phyloP scores from a whole-genome alignment of 306 rosid species.

The Begonia peltatifolia region DNA sequence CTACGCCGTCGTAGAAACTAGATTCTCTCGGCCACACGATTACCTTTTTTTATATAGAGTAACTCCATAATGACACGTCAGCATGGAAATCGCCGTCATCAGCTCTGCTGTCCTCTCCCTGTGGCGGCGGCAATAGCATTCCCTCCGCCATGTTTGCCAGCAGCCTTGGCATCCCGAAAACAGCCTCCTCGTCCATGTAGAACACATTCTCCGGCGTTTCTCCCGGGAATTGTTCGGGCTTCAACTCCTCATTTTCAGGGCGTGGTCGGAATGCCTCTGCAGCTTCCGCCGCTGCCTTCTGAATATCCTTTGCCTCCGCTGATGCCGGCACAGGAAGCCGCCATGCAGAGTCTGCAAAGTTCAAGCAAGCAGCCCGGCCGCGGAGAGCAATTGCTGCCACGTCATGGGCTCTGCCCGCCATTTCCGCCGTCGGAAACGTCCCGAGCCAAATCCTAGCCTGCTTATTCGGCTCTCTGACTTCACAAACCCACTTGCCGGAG shows the following conservation, averaged over 20 bases:
- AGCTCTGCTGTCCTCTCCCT: neutral
- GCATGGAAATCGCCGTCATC: neutral
- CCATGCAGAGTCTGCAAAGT: slow-evolving; percentile 61
- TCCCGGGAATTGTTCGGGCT: neutral
- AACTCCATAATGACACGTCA: neutral
- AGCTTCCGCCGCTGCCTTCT: slow-evolving; percentile 37
- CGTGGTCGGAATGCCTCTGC: slow-evolving; percentile 48
- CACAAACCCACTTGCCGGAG: slow-evolving; percentile 65
- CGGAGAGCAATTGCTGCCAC: slow-evolving; percentile 60
- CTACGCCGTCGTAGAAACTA: no score
- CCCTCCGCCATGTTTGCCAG: slow-evolving; percentile 1
- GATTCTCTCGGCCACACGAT: no score
- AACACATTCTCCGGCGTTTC: slow-evolving; percentile 6
- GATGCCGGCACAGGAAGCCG: slow-evolving; percentile 38
- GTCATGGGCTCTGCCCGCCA: slow-evolving; percentile 82
- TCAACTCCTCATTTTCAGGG: neutral
- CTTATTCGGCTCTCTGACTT: slow-evolving; percentile 72
- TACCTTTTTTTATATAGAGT: neutral
- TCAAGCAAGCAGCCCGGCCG: slow-evolving; percentile 44
- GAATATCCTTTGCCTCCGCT: slow-evolving; percentile 39
- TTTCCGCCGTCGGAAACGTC: slow-evolving; percentile 57
- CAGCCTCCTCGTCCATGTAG: slow-evolving; percentile 3
- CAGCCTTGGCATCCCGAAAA: neutral
- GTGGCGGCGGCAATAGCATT: neutral
- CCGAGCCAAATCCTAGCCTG: slow-evolving; percentile 50